phyloP scores from a whole-genome alignment of 495 filamentous ascomycete genomes.

The Xylaria flabelliformis region DNA sequence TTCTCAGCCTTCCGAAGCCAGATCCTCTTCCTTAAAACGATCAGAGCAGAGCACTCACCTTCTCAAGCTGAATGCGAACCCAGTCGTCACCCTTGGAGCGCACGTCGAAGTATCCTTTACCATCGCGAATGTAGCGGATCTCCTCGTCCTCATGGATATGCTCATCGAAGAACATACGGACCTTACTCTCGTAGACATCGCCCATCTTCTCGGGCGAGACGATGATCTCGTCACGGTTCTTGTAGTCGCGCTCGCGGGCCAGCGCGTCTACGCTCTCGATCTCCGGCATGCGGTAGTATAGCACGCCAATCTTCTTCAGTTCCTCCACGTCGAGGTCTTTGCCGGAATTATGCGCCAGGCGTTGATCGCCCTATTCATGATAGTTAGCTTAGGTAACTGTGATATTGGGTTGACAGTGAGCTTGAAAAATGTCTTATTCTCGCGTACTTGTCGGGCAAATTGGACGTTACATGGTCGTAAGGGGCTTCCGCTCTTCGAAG shows the following conservation, averaged over 20 bases:
- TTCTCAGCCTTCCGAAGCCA: not conserved
- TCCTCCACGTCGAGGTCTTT: constrained; percentile 63
- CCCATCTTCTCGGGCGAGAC: constrained; percentile 92
- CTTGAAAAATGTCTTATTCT: not conserved
- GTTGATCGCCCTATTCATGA: constrained; percentile 80
- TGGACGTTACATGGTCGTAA: not conserved
- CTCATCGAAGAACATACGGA: constrained; percentile 91
- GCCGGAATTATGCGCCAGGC: constrained; percentile 86
- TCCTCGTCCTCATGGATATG: constrained; percentile 99
- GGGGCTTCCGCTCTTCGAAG: not conserved
- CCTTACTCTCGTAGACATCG: constrained; percentile 83
- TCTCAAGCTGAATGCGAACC: constrained; percentile 82
- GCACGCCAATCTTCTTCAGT: constrained; percentile 76
- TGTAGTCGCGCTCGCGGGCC: constrained; percentile 79
- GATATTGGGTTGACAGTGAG: not conserved
- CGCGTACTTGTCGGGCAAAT: not conserved
- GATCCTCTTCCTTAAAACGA: not conserved
- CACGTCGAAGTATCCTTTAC: constrained; percentile 93
- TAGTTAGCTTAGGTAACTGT: not conserved
- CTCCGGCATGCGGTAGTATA: constrained; percentile 72
- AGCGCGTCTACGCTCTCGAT: constrained; percentile 72
- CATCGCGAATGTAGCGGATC: constrained; percentile 95
- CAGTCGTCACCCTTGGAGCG: constrained; percentile 74
- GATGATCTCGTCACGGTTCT: constrained; percentile 90
- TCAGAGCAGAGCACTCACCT: constrained; percentile 50